Evolutionary conservation across 257 asterid species (phyloP), one percentile per base, ranked within the genome.

Genomic region (Capsicum pubescens): DNA sequence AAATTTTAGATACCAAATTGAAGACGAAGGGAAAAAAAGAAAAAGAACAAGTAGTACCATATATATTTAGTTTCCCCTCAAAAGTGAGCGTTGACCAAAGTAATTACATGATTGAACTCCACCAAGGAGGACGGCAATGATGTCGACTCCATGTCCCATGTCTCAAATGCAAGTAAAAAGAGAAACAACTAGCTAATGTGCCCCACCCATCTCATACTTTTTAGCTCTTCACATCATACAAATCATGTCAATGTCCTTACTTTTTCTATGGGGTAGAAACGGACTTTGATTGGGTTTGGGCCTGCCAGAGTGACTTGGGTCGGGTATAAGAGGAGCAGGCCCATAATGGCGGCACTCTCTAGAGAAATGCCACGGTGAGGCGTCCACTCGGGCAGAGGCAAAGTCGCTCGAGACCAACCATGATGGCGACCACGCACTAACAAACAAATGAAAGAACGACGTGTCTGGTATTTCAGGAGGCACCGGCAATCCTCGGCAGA

Each of bases 91-190:
- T n/a, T 44, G 79, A 44, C 79, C 6, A 17, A 71, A 5, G 79
- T 8, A 71, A 6, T 46, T 44, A 11, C 36, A 71, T 71, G 36
- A 71, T 44, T 71, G 79, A 71, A 71, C n/a, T 71, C 57, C 57
- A 70, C 0, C 79, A 9, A 71, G 16, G 36, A 39, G 36, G 79
- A 44, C 16, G 57, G 9, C 36, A 42, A 9, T 42, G 56, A 70
- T 44, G 79, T 70, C 54, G 55, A 16, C 55, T 8, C 36, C 36
- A n/a, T n/a, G 56, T 71, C 79, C 58, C 79, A 71, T 71, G 17
- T 44, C 79, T 13, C 36, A 71, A 71, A 17, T 44, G 79, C 56
- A 71, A 71, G 57, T 2, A 5, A n/a, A 71, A 71, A n/a, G 79
- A 71, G 79, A 44, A 71, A 44, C 58, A n/a, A 44, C 57, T n/a